Percentiles rank a stretch among this genome's conserved stretches.
phyloP scores from a whole-genome alignment of 2,329 filamentous ascomycete genomes.

The Hymenoscyphus linearis region DNA sequence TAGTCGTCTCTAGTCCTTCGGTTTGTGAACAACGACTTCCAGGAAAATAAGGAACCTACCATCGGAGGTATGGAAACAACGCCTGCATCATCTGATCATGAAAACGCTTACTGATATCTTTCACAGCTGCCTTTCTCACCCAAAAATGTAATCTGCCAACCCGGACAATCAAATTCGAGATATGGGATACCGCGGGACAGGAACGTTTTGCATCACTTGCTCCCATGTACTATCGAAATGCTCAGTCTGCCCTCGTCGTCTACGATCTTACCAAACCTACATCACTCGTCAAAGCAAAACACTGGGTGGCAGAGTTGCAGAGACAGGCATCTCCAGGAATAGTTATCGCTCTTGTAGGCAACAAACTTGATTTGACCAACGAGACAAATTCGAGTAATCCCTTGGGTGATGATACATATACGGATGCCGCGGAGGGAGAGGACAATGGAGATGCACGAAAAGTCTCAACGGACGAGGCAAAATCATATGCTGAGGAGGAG shows the following conservation, averaged over 20 bases:
- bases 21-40: slow-evolving; percentile 99
- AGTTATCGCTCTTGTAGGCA: slow-evolving; percentile 93
- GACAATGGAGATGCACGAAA: slow-evolving; percentile 74
- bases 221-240: slow-evolving; percentile 99
- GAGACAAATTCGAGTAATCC: slow-evolving; percentile 47
- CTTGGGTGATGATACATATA: slow-evolving; percentile 43
- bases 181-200: slow-evolving; percentile 98
- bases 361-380: slow-evolving; percentile 86
- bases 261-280: slow-evolving; percentile 98
- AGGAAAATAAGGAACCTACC: slow-evolving; percentile 99
- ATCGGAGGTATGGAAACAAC: slow-evolving; percentile 72
- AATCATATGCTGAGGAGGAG: slow-evolving; percentile 92
- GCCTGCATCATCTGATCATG: background rate
- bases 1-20: slow-evolving; percentile 95
- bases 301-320: slow-evolving; percentile 97
- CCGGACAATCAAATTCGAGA: slow-evolving; percentile 88
- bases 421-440: slow-evolving; percentile 44
- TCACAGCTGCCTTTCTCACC: slow-evolving; percentile 85
- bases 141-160: slow-evolving; percentile 97
- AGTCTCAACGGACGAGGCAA: slow-evolving; percentile 84
- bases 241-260: slow-evolving; percentile 93
- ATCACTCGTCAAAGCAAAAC: slow-evolving; percentile 92
- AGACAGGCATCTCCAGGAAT: slow-evolving; percentile 94
- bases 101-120: slow-evolving; percentile 3
- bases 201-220: slow-evolving; percentile 95